Percentiles rank a stretch among this genome's conserved stretches.
These are phyloP conservation scores for Fusarium zealandicum DNA, from an alignment of 2,329 filamentous ascomycete species.

Conservation along the genomic window DNA sequence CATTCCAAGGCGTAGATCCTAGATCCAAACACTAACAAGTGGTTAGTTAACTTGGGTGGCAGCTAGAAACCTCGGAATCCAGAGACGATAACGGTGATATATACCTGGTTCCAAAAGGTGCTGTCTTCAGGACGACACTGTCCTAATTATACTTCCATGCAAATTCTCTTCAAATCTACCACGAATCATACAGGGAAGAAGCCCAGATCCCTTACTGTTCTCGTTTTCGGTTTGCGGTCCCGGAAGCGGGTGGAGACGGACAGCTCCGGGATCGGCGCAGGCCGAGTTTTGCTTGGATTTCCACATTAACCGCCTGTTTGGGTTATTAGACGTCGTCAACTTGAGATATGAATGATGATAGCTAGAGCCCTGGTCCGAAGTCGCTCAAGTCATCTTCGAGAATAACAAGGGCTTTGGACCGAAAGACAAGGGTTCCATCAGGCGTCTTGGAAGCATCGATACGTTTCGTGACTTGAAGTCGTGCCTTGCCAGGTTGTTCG, in stretches of 20 bases:
- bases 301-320: conserved; percentile 11
- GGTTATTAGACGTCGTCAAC: not conserved
- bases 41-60: not conserved
- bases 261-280: conserved; percentile 28
- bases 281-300: conserved; percentile 9
- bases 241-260: conserved; percentile 15
- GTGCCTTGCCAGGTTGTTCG: conserved; percentile 5
- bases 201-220: not conserved
- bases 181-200: conserved; percentile 1
- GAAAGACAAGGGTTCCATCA: not conserved
- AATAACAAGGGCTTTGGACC: not conserved
- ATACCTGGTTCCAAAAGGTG: not conserved
- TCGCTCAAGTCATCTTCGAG: not conserved
- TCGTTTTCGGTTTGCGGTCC: not conserved
- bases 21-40: not conserved
- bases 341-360: not conserved
- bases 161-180: not conserved
- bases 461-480: not conserved
- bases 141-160: not conserved
- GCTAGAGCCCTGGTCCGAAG: not conserved
- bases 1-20: not conserved
- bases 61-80: not conserved
- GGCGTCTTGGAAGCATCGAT: not conserved
- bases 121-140: not conserved
- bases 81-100: not conserved